phyloP scores from a whole-genome alignment of 805 yeast species.

The Lachancea waltii region DNA sequence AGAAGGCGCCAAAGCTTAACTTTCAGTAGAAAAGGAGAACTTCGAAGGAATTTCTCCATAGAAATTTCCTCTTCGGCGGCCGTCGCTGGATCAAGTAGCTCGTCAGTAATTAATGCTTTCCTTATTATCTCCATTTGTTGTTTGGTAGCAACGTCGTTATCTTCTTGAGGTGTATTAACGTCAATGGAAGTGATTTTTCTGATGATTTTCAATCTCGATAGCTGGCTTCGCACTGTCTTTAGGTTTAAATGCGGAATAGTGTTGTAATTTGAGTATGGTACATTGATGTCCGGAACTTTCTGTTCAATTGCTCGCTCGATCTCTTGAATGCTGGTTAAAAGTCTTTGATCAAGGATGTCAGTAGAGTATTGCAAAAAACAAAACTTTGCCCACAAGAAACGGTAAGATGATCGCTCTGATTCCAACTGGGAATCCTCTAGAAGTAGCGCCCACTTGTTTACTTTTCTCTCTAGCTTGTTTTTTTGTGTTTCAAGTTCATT shows the following conservation, averaged over 20 bases:
- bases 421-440: constrained; percentile 18
- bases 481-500: constrained; percentile 35
- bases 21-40: constrained; percentile 59
- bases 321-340: constrained; percentile 24
- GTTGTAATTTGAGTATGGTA: constrained; percentile 51
- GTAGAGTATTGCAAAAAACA: constrained; percentile 39
- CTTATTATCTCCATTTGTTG: constrained; percentile 12
- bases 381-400: constrained; percentile 46
- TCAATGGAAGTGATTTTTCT: constrained; percentile 24
- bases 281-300: constrained; percentile 13
- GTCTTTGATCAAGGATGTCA: constrained; percentile 29
- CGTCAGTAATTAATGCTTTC: constrained; percentile 2
- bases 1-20: constrained; percentile 72
- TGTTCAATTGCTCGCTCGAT: constrained; percentile 18
- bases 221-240: constrained; percentile 48
- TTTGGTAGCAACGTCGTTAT: constrained; percentile 18
- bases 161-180: constrained; percentile 46
- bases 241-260: constrained; percentile 51
- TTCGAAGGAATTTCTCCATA: constrained; percentile 52
- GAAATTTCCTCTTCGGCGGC: constrained; percentile 38
- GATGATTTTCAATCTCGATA: constrained; percentile 66
- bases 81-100: not conserved
- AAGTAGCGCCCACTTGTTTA: constrained; percentile 43
- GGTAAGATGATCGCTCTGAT: constrained; percentile 18
- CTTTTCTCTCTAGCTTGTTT: constrained; percentile 39